Base-by-base conservation (phyloP, 2,329 filamentous ascomycete genomes). In the Leptographium procerum region DNA sequence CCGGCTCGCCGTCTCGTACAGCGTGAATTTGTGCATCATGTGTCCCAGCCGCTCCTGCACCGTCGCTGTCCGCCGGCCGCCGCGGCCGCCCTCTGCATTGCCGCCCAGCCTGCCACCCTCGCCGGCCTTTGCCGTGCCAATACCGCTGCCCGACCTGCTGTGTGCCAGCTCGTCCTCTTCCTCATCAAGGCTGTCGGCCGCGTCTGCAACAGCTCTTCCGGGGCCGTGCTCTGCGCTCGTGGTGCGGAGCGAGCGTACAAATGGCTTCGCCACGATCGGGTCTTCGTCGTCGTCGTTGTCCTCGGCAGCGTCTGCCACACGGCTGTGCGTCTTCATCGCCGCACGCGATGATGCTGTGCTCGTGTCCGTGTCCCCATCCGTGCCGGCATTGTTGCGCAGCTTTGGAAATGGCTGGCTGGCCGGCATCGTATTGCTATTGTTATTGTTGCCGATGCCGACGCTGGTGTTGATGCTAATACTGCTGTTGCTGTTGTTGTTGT, bases 1-100 rank as follows among this genome's bases (percentile, higher is more conserved):
- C 56, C 90, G 83, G 58, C 86, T 90, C 14, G 89, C 88, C 3
- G 94, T 99, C 75, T 99, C 94, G 72, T 99, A 97, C 26, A 99
- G 75, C n/a, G 89, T 94, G 72, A 96, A 97, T 67, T 94, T 95
- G 76, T 96, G 91, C 90, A 99, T 96, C 69, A 81, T 82, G 71
- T 80, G 79, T 51, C 77, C 70, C 22, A 75, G 65, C 26, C 74
- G 71, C 57, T 73, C 62, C 57, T 62, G 61, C 1, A 55, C 47
- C 2, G 57, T 47, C 10, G 58, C 54, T 8, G 55, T 51, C 24
- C 57, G 56, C 24, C 50, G 52, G 16, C 57, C 33, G 9, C 47
- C 16, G 19, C 22, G 24, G 16, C 52, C 29, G n/a, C 36, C 26
- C 11, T 24, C 43, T 29, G 11, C 24, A 3, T 71, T 68, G 40